Evolutionary conservation across 805 yeast species (phyloP).

Genomic region (Kodamaea nitidulidarum): DNA sequence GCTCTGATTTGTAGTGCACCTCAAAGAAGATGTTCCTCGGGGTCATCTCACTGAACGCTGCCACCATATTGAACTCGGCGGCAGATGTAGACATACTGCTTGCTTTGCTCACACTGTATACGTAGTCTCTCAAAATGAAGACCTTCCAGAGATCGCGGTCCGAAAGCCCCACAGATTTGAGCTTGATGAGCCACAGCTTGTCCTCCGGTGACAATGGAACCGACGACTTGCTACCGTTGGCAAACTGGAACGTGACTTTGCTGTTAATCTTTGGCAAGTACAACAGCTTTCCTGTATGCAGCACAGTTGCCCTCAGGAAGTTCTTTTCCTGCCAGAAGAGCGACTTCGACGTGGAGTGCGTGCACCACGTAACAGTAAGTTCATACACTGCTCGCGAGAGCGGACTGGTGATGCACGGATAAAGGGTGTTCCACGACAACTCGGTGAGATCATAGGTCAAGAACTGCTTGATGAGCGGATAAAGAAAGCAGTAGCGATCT

Average conservation of each 20-base stretch:
- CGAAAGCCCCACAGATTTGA: slow-evolving; percentile 68
- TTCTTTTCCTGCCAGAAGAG: slow-evolving; percentile 69
- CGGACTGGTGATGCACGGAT: slow-evolving; percentile 66
- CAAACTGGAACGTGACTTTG: slow-evolving; percentile 9
- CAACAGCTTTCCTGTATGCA: slow-evolving; percentile 33
- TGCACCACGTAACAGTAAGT: slow-evolving; percentile 66
- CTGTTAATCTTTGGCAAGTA: slow-evolving; percentile 21
- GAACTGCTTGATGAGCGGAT: slow-evolving; percentile 74
- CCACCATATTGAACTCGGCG: slow-evolving; percentile 5
- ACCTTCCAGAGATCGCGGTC: slow-evolving; percentile 82
- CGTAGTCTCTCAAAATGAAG: slow-evolving; percentile 63
- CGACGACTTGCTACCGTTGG: slow-evolving; percentile 13
- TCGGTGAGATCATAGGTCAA: slow-evolving; percentile 72
- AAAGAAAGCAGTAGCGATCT: slow-evolving; percentile 76
- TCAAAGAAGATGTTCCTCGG: slow-evolving; percentile 40
- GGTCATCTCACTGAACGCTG: slow-evolving; percentile 15
- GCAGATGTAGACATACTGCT: not conserved
- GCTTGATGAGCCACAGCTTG: slow-evolving; percentile 64
- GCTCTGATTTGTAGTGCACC: slow-evolving; percentile 35
- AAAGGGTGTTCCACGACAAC: slow-evolving; percentile 61
- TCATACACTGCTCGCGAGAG: slow-evolving; percentile 62
- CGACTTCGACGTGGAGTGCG: slow-evolving; percentile 54
- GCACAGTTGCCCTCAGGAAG: slow-evolving; percentile 6
- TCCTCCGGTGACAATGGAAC: slow-evolving; percentile 57
- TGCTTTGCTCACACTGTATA: slow-evolving; percentile 52